Percentiles rank a stretch among this genome's conserved stretches.
Evolutionary conservation across 2,329 filamentous ascomycete species (phyloP).

Genomic region (Graphilbum sp.): DNA sequence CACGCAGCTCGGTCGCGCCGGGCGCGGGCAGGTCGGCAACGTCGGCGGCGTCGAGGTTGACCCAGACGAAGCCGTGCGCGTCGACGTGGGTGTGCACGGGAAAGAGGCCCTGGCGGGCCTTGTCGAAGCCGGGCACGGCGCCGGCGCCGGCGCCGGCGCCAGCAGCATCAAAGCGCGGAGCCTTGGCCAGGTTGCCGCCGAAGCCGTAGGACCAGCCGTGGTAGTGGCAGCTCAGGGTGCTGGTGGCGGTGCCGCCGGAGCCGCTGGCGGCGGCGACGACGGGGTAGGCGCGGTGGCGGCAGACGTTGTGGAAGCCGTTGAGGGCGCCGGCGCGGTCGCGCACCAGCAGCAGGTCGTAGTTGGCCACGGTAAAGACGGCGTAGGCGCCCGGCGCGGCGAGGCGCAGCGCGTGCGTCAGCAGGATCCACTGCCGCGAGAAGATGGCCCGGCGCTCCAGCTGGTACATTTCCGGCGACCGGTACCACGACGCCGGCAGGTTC

Average conservation of each 20-base stretch:
- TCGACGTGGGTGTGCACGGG: conserved; percentile 27
- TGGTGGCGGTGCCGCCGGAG: conserved; percentile 14
- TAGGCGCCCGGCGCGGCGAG: conserved; percentile 20
- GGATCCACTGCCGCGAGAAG: conserved; percentile 24
- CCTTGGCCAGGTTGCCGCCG: conserved; percentile 25
- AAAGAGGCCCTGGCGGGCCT: conserved; percentile 25
- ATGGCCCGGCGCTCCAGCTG: conserved; percentile 27
- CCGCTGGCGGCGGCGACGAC: conserved; percentile 13
- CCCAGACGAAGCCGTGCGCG: conserved; percentile 7
- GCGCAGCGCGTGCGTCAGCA: conserved; percentile 17
- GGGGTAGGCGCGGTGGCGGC: conserved; percentile 26
- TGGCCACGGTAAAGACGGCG: conserved; percentile 17
- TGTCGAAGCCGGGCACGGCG: conserved; percentile 21
- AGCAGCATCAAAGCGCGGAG: conserved; percentile 25
- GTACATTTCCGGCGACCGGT: conserved; percentile 24
- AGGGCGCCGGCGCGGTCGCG: conserved; percentile 17
- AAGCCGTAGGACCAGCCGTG: conserved; percentile 29
- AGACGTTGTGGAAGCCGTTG: conserved; percentile 26
- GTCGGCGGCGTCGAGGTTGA: conserved; percentile 20
- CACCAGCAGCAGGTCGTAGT: conserved; percentile 23
- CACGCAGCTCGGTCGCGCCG: not conserved
- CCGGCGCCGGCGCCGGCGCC: no score
- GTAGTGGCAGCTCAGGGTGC: conserved; percentile 24
- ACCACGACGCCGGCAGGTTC: conserved; percentile 25
- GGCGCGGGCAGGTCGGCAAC: not conserved